These are phyloP conservation scores for Populus hybrid DNA, from an alignment of 441 rosid species.

Conservation along the genomic window DNA sequence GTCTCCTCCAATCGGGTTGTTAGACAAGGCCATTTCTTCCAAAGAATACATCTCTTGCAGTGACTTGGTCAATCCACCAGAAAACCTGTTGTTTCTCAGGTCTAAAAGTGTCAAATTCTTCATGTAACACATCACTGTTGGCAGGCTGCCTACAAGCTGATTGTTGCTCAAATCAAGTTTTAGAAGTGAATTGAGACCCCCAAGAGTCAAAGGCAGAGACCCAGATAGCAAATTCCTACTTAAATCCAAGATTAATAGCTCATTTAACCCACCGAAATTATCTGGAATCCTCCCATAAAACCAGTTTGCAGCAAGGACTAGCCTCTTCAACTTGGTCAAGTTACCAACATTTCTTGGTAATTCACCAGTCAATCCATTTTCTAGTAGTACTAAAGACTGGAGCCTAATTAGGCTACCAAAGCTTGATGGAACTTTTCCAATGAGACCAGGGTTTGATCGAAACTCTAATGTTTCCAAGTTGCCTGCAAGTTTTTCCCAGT, in stretches of 20 bases:
- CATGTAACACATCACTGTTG: constrained; percentile 31
- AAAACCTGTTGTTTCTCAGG: constrained; percentile 60
- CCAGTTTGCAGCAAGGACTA: too few species aligned
- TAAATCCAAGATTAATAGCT: constrained; percentile 72
- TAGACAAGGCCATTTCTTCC: constrained; percentile 64
- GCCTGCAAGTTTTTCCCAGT: constrained; percentile 56
- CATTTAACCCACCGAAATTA: constrained; percentile 33
- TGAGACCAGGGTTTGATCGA: constrained; percentile 70
- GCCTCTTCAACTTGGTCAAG: constrained; percentile 50
- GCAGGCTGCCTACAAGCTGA: constrained; percentile 40
- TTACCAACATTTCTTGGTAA: constrained; percentile 48
- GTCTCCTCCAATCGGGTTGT: constrained; percentile 59
- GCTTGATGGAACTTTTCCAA: constrained; percentile 58
- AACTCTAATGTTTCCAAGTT: constrained; percentile 71
- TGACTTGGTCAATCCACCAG: constrained; percentile 57
- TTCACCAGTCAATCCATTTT: constrained; percentile 61
- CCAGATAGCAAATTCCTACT: constrained; percentile 76
- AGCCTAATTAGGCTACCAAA: constrained; percentile 57
- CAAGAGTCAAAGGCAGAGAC: constrained; percentile 49
- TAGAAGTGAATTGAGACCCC: constrained; percentile 53
- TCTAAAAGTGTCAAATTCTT: constrained; percentile 78
- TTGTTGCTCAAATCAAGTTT: constrained; percentile 89
- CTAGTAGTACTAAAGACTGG: constrained; percentile 67
- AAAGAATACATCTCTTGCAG: constrained; percentile 56
- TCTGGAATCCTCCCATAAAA: constrained; percentile 62